A percentile compares a stretch with the other conserved stretches of the same genome.
These are phyloP conservation scores for Lactarius deliciosus DNA, from an alignment of 768 basidiomycete genomes.

Conservation along the genomic window DNA sequence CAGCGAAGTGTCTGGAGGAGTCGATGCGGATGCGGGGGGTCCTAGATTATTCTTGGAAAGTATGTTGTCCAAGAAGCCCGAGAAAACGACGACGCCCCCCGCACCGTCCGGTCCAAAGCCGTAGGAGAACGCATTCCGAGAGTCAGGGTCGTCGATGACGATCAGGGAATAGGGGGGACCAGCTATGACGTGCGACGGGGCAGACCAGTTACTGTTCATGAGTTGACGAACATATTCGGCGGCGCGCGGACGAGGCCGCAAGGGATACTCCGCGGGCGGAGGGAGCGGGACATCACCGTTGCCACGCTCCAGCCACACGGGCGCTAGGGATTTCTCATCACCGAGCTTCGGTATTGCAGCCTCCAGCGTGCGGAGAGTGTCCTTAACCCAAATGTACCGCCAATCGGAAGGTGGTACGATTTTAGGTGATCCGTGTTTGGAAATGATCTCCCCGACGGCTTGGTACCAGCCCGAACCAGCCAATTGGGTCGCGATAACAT, in stretches of 20 bases:
- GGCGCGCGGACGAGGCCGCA: slow-evolving; percentile 80
- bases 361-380: slow-evolving; percentile 78
- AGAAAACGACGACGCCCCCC: slow-evolving; percentile 92
- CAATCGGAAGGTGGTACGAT: slow-evolving; percentile 79
- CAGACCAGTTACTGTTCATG: slow-evolving; percentile 37
- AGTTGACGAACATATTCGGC: slow-evolving; percentile 64
- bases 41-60: slow-evolving; percentile 51
- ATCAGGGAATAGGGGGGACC: slow-evolving; percentile 91
- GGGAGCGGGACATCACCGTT: slow-evolving; percentile 61
- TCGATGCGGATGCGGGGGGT: slow-evolving; percentile 29
- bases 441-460: slow-evolving; percentile 77
- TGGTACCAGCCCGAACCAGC: slow-evolving; percentile 85
- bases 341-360: slow-evolving; percentile 65
- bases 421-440: slow-evolving; percentile 54
- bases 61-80: slow-evolving; percentile 89
- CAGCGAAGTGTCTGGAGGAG: slow-evolving; percentile 41
- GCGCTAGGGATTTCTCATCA: slow-evolving; percentile 52
- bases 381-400: slow-evolving; percentile 85
- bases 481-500: slow-evolving; percentile 79
- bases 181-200: slow-evolving; percentile 56
- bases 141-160: slow-evolving; percentile 81
- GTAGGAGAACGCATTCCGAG: slow-evolving; percentile 91
- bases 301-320: slow-evolving; percentile 55
- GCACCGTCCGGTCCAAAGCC: slow-evolving; percentile 91
- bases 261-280: slow-evolving; percentile 78